Percentiles rank a stretch among this genome's conserved stretches.
These are phyloP conservation scores for Haplosporangium sp. DNA, from an alignment of 371 early-diverging fungal genomes.

Conservation along the genomic window DNA sequence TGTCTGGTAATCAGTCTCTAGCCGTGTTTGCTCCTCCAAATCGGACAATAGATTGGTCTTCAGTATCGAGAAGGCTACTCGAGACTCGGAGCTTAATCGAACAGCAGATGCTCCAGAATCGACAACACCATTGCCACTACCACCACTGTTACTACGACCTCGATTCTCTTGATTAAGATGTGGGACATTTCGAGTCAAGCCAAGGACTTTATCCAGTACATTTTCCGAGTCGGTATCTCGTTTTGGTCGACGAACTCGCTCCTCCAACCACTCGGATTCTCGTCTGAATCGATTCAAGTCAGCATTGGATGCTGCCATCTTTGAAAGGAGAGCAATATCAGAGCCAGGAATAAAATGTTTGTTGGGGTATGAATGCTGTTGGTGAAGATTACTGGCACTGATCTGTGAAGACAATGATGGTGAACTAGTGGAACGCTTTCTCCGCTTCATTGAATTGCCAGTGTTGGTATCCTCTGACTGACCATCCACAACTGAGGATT, in stretches of 20 bases:
- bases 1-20: conserved; percentile 30
- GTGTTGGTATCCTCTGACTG: neutral
- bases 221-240: conserved; percentile 16
- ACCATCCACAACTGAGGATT: neutral
- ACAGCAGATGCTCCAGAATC: conserved; percentile 10
- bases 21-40: conserved; percentile 37
- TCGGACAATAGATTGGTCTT: conserved; percentile 30
- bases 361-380: conserved; percentile 9
- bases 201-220: conserved; percentile 33
- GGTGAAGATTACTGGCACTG: neutral
- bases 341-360: conserved; percentile 41
- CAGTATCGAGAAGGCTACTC: conserved; percentile 44
- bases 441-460: neutral
- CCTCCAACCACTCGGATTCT: conserved; percentile 44
- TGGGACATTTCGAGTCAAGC: conserved; percentile 16
- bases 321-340: conserved; percentile 51
- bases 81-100: conserved; percentile 36
- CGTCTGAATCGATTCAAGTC: conserved; percentile 47
- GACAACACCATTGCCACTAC: neutral
- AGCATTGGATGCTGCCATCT: conserved; percentile 42
- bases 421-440: conserved; percentile 14
- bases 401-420: conserved; percentile 1
- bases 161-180: conserved; percentile 31
- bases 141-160: conserved; percentile 1
- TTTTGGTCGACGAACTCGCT: conserved; percentile 26